These are phyloP conservation scores for Aspergillus novoparasiticus DNA, from an alignment of 2,329 filamentous ascomycete species.

Conservation along the genomic window DNA sequence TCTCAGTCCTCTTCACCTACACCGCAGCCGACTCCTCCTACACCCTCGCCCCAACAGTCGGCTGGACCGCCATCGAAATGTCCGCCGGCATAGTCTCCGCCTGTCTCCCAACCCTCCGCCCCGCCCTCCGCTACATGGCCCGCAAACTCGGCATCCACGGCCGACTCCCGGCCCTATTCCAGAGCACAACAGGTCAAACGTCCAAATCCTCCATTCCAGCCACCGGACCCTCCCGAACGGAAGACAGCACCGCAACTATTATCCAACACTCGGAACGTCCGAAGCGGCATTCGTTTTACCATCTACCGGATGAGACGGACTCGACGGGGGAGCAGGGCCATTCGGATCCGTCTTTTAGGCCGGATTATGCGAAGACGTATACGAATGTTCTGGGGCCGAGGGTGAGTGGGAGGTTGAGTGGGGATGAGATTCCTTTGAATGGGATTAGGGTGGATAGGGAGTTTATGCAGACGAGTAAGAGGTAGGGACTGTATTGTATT, in stretches of 20 bases:
- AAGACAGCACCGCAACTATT: slow-evolving; percentile 4
- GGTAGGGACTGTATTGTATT: neutral
- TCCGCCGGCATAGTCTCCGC: slow-evolving; percentile 32
- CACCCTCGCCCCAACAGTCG: slow-evolving; percentile 31
- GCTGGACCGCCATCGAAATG: slow-evolving; percentile 34
- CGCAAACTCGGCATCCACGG: slow-evolving; percentile 22
- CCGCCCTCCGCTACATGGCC: slow-evolving; percentile 24
- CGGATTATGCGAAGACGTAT: slow-evolving; percentile 21
- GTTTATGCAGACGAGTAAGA: slow-evolving; percentile 15
- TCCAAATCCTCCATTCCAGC: slow-evolving; percentile 9
- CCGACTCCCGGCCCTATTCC: slow-evolving; percentile 16
- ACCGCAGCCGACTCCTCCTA: slow-evolving; percentile 25
- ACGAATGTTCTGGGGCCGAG: slow-evolving; percentile 18
- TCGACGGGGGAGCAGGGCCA: slow-evolving; percentile 4
- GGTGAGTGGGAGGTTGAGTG: slow-evolving; percentile 9
- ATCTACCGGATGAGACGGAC: slow-evolving; percentile 19
- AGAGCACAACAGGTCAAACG: slow-evolving; percentile 10
- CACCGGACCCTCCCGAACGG: neutral
- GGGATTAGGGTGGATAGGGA: slow-evolving; percentile 25
- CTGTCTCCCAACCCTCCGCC: slow-evolving; percentile 30
- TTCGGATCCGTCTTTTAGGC: slow-evolving; percentile 18
- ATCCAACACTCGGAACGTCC: slow-evolving; percentile 3
- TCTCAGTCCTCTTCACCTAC: slow-evolving; percentile 31
- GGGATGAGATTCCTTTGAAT: slow-evolving; percentile 24
- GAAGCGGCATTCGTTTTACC: slow-evolving; percentile 23